These are phyloP conservation scores for Ganoderma sinense DNA, from an alignment of 1,284 basidiomycete genomes.

Conservation along the genomic window DNA sequence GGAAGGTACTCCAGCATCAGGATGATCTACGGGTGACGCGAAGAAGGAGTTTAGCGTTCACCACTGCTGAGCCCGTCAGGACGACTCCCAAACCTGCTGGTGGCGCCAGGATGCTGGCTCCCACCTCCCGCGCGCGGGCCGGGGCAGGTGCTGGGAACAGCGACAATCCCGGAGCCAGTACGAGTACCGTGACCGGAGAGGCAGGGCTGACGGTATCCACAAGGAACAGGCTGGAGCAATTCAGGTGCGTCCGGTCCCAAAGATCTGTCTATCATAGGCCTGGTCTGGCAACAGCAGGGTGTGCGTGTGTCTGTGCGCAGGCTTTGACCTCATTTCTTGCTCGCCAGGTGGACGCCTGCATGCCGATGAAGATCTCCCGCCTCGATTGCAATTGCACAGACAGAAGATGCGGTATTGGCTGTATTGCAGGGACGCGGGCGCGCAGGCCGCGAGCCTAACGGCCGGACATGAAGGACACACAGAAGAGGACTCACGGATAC, in stretches of 20 bases:
- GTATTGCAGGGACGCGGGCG: constrained; percentile 6
- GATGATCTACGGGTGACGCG: constrained; percentile 37
- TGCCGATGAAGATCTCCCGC: constrained; percentile 28
- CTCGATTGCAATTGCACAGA: neutral
- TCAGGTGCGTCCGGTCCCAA: constrained; percentile 36
- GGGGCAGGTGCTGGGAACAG: constrained; percentile 25
- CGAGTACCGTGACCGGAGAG: constrained; percentile 11
- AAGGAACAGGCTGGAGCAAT: constrained; percentile 38
- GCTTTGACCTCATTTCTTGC: constrained; percentile 27
- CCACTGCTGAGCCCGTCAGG: constrained; percentile 27
- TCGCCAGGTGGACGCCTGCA: constrained; percentile 34
- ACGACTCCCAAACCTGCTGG: constrained; percentile 26
- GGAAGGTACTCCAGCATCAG: constrained; percentile 20
- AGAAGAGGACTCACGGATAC: constrained; percentile 1
- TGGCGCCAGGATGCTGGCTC: constrained; percentile 21
- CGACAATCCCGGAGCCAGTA: constrained; percentile 14
- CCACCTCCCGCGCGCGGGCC: constrained; percentile 26
- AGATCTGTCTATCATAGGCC: constrained; percentile 20
- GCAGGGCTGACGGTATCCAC: constrained; percentile 20
- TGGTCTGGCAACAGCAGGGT: neutral
- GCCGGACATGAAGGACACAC: constrained; percentile 1
- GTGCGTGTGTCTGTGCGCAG: constrained; percentile 8
- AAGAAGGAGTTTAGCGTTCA: constrained; percentile 33
- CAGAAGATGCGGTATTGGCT: neutral
- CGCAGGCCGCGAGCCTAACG: neutral